Percentiles rank a stretch among this genome's conserved stretches.
These are phyloP conservation scores for Pugionium dolabratum DNA, from an alignment of 345 rosid genomes.

Conservation along the genomic window DNA sequence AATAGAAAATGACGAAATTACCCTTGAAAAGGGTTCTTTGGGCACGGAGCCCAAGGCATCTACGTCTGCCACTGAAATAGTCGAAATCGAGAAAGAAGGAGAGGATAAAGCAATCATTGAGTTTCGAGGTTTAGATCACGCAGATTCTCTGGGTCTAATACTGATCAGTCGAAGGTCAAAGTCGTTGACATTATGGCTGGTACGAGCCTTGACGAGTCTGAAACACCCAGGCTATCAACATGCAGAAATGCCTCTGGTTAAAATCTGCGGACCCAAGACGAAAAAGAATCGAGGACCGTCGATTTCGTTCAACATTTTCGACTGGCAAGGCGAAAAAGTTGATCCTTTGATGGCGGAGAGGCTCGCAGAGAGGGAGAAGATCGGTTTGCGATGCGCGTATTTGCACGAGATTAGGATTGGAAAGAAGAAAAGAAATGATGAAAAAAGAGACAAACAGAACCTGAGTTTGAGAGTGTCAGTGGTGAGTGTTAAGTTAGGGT, in stretches of 20 bases:
- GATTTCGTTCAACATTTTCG: conserved; percentile 74
- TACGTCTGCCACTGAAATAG: conserved; percentile 42
- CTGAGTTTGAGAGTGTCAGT: conserved; percentile 43
- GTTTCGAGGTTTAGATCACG: conserved; percentile 69
- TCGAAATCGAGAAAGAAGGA: conserved; percentile 33
- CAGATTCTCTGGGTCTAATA: conserved; percentile 67
- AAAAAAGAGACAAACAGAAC: background rate
- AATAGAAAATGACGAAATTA: conserved; percentile 15
- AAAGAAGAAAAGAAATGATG: conserved; percentile 25
- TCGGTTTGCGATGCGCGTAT: conserved; percentile 56
- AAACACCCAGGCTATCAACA: conserved; percentile 59
- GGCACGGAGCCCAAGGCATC: conserved; percentile 30
- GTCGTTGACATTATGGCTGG: conserved; percentile 68
- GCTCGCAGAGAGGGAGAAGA: conserved; percentile 69
- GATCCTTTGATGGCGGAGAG: conserved; percentile 68
- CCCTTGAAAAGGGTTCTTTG: conserved; percentile 6
- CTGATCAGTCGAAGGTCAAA: conserved; percentile 58
- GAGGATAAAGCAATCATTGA: conserved; percentile 36
- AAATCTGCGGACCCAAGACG: conserved; percentile 70
- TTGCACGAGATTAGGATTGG: conserved; percentile 49
- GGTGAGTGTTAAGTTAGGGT: conserved; percentile 62
- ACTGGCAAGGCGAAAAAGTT: conserved; percentile 81
- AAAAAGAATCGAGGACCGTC: conserved; percentile 55
- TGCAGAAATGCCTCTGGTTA: conserved; percentile 45
- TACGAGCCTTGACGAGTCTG: conserved; percentile 66